Percentiles rank a stretch among this genome's conserved stretches.
phyloP scores from a whole-genome alignment of 345 rosid species.

The sweet orange (Citrus sinensis) region DNA sequence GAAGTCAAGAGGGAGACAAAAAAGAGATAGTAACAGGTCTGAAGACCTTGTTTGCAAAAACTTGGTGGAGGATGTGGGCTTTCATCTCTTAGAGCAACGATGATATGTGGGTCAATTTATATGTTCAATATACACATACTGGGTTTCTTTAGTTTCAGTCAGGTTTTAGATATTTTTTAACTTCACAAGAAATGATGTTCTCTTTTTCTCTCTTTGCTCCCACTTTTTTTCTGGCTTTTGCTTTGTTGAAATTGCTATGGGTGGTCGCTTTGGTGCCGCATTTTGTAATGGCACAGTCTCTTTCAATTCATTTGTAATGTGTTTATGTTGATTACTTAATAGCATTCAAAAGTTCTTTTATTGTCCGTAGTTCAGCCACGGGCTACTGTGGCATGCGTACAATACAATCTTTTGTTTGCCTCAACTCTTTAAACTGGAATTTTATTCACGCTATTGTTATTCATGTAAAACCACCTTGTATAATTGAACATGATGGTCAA shows the following conservation, averaged over 20 bases:
- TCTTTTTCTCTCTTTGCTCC: not conserved
- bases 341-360: not conserved
- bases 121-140: slow-evolving; percentile 5
- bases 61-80: slow-evolving; percentile 10
- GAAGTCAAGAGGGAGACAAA: not conserved
- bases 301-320: slow-evolving; percentile 15
- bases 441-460: not conserved
- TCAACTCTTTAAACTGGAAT: no score
- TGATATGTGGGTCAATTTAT: not conserved
- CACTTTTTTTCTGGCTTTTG: not conserved
- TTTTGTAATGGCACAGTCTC: slow-evolving; percentile 24
- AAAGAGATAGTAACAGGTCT: slow-evolving; percentile 2
- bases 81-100: slow-evolving; percentile 5
- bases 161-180: slow-evolving; percentile 6
- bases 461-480: not conserved
- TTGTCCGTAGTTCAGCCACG: not conserved
- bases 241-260: slow-evolving; percentile 1
- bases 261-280: slow-evolving; percentile 17
- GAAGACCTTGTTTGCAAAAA: slow-evolving; percentile 1
- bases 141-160: slow-evolving; percentile 11
- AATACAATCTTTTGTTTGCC: not conserved
- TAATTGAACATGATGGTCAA: no score
- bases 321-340: slow-evolving; percentile 2
- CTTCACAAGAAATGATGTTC: not conserved
- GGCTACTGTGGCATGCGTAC: not conserved